Base-by-base conservation (phyloP, 2,329 filamentous ascomycete genomes). In the Fusarium beomiforme region DNA sequence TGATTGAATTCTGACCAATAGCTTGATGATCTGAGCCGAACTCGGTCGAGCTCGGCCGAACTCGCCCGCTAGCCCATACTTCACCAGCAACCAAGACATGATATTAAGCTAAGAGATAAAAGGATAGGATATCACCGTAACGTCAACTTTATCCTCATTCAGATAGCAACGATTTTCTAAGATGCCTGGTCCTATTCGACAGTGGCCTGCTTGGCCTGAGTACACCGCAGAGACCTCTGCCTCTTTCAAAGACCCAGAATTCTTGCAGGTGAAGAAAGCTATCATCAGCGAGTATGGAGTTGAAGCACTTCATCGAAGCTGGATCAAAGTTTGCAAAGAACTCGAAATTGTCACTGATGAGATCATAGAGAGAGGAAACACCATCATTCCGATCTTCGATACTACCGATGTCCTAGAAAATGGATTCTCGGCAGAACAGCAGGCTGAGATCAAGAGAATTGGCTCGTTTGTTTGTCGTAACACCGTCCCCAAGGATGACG, bases 11-110 rank as follows among this genome's bases (percentile, higher is more conserved):
- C 9, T 56, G 39, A 56, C 53, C 39, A 56, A 56, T 56, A n/a
- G 26, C 23, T 51, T n/a, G 9, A 24, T 10, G 9, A 24, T 24
- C 53, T 47, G 7, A 33, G 2, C 53, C 34, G 21, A 46, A 47
- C 37, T 56, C 53, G 53, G 53, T 31, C 53, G 53, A 56, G 53
- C 39, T 47, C 53, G 53, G 39, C 37, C 53, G 53, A 47, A 29
- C 39, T 56, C 26, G 47, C 53, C 53, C 53, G 10, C 37, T 33
- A 34, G 51, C n/a, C 6, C 19, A 17, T 10, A 8, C 2, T 11
- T 24, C 9, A 12, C 31, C 12, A 55, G 19, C 8, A 24, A 11
- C 17, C 31, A 24, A n/a, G 24, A 16, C 12, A 8, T 5, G 21
- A 34, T 8, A 12, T 24, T 17, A 10, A 34, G 9, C 26, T 34